phyloP scores from a whole-genome alignment of 352 stramenopile species.

The Phytophthora ohioensis region DNA sequence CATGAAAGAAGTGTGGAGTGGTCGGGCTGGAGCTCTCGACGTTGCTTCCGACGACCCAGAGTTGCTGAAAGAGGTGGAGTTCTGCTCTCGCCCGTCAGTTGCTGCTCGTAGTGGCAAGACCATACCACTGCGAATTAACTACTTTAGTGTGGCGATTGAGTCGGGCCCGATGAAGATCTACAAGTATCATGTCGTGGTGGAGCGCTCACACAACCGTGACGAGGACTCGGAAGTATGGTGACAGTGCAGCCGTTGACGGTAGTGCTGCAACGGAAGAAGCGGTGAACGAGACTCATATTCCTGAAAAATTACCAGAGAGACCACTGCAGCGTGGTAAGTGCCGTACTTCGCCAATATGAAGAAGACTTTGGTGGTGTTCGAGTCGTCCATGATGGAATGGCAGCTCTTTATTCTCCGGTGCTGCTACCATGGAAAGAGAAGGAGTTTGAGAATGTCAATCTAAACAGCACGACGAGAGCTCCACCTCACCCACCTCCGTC shows the following conservation, averaged over 20 bases:
- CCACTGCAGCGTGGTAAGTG: no score
- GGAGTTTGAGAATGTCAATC: not conserved
- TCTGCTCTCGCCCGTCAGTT: not conserved
- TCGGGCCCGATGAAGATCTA: slow-evolving; percentile 43
- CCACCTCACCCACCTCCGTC: not conserved
- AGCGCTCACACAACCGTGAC: slow-evolving; percentile 17
- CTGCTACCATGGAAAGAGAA: slow-evolving; percentile 35
- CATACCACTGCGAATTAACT: slow-evolving; percentile 49
- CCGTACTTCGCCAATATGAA: slow-evolving; percentile 29
- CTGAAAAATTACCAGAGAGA: no score
- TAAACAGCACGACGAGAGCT: not conserved
- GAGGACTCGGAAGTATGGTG: slow-evolving; percentile 39
- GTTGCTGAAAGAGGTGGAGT: no score
- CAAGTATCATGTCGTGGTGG: slow-evolving; percentile 64
- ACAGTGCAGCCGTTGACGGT: not conserved
- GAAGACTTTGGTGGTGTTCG: slow-evolving; percentile 47
- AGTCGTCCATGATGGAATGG: slow-evolving; percentile 56
- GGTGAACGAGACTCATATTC: no score
- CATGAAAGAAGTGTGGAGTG: no score
- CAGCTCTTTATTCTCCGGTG: slow-evolving; percentile 47
- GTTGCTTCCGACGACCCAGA: no score
- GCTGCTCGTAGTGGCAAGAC: slow-evolving; percentile 22
- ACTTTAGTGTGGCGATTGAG: slow-evolving; percentile 58
- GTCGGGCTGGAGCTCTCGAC: no score
- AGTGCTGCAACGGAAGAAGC: not conserved